Evolutionary conservation across 371 early-diverging fungal genomes (phyloP).

Genomic region (Nematocida sp.): DNA sequence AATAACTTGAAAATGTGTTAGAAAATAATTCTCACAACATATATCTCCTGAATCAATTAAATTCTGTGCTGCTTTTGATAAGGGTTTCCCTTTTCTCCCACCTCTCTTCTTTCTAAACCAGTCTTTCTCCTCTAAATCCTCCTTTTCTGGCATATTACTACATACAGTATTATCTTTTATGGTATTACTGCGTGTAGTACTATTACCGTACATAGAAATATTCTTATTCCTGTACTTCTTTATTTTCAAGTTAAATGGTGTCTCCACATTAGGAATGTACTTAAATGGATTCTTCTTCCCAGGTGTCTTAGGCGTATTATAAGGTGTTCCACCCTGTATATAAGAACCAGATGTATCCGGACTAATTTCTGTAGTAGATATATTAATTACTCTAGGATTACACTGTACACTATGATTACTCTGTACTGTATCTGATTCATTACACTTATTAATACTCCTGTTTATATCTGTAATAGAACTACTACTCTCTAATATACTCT

Average conservation of each 20-base stretch:
- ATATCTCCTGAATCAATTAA: background rate
- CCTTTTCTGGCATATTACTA: background rate
- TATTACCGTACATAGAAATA: background rate
- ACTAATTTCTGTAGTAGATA: no score
- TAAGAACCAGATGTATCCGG: no score
- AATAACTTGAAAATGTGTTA: slow-evolving; percentile 16
- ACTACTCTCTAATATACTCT: no score
- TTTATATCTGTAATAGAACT: no score
- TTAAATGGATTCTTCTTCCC: slow-evolving; percentile 46
- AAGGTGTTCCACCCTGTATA: no score
- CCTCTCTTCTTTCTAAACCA: slow-evolving; percentile 56
- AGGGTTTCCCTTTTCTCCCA: slow-evolving; percentile 16
- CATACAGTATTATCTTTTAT: background rate
- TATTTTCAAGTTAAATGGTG: slow-evolving; percentile 49
- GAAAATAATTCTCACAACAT: background rate
- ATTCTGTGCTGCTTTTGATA: background rate
- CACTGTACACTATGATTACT: no score
- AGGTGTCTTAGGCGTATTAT: slow-evolving; percentile 35
- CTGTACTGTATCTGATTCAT: no score
- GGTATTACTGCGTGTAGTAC: slow-evolving; percentile 3
- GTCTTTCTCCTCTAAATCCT: slow-evolving; percentile 21
- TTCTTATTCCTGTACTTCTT: background rate
- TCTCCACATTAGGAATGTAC: slow-evolving; percentile 41
- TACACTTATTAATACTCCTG: no score
- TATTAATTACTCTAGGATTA: no score